A percentile compares a stretch with the other conserved stretches of the same genome.
These are phyloP conservation scores for Lepidium aucheri DNA, from an alignment of 345 rosid species.

Conservation along the genomic window DNA sequence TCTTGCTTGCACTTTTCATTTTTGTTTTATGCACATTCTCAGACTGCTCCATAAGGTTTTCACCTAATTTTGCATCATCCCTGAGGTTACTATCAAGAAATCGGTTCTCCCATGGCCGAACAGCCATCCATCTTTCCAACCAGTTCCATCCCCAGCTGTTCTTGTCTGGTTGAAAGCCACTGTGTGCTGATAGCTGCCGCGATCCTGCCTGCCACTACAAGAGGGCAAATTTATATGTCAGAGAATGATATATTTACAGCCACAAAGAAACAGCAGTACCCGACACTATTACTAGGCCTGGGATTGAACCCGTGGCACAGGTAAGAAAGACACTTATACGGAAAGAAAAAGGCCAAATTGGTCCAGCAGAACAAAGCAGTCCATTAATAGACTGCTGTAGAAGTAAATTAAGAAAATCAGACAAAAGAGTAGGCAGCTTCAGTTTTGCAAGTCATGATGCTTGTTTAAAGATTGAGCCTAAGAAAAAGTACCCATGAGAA, in stretches of 20 bases:
- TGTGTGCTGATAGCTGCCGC: constrained; percentile 51
- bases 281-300: background rate
- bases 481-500: background rate
- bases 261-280: background rate
- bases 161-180: constrained; percentile 86
- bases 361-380: background rate
- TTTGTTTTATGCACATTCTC: constrained; percentile 43
- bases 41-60: constrained; percentile 37
- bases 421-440: background rate
- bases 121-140: constrained; percentile 99
- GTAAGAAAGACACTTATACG: background rate
- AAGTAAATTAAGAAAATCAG: background rate
- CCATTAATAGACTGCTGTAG: background rate
- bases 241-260: background rate
- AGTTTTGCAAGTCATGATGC: background rate
- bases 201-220: constrained; percentile 97
- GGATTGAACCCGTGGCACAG: background rate
- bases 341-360: background rate
- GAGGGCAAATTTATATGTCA: constrained; percentile 2
- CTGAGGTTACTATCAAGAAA: constrained; percentile 82
- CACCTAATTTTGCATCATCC: constrained; percentile 62
- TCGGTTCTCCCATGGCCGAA: constrained; percentile 99
- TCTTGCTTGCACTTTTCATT: constrained; percentile 48
- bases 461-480: background rate
- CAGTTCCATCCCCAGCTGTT: constrained; percentile 99